Evolutionary conservation across 2,329 filamentous ascomycete species (phyloP).

Genomic region (Xylariaceae sp.): DNA sequence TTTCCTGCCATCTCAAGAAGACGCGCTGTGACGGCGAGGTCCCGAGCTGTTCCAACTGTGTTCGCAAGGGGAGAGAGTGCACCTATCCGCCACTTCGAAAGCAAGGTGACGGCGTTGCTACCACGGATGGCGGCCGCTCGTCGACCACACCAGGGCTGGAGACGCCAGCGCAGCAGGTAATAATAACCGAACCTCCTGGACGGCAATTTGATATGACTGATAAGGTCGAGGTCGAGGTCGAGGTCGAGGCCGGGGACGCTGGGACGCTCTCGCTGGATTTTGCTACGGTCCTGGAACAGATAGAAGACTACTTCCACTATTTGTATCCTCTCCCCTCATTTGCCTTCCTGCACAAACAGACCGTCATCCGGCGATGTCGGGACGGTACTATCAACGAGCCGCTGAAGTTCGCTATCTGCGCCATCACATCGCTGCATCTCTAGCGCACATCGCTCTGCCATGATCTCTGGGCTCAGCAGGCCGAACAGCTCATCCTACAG

Average conservation of each 20-base stretch:
- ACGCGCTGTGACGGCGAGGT: slow-evolving; percentile 42
- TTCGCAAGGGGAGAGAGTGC: slow-evolving; percentile 36
- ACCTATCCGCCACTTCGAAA: slow-evolving; percentile 34
- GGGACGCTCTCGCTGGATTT: slow-evolving; percentile 22
- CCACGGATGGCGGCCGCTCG: neutral
- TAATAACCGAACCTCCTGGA: too few relatives aligned
- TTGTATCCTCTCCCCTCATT: slow-evolving; percentile 45
- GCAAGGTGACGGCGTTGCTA: neutral
- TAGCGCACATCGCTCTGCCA: slow-evolving; percentile 33
- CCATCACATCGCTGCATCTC: slow-evolving; percentile 43
- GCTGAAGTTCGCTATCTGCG: slow-evolving; percentile 44
- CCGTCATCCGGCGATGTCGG: slow-evolving; percentile 40
- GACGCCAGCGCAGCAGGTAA: neutral
- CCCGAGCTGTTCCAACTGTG: slow-evolving; percentile 41
- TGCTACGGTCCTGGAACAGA: slow-evolving; percentile 29
- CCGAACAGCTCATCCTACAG: slow-evolving; percentile 43
- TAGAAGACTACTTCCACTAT: slow-evolving; percentile 42
- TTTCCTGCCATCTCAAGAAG: slow-evolving; percentile 41
- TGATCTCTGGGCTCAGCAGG: slow-evolving; percentile 41
- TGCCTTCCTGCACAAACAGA: slow-evolving; percentile 46
- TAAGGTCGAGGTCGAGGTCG: neutral
- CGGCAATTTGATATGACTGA: too few relatives aligned
- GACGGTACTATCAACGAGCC: slow-evolving; percentile 42
- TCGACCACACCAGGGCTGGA: slow-evolving; percentile 2
- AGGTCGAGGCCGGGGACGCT: neutral